Percentiles rank a stretch among this genome's conserved stretches.
phyloP scores from a whole-genome alignment of 176 grass and related monocot genomes.

The Neostapfia colusana region DNA sequence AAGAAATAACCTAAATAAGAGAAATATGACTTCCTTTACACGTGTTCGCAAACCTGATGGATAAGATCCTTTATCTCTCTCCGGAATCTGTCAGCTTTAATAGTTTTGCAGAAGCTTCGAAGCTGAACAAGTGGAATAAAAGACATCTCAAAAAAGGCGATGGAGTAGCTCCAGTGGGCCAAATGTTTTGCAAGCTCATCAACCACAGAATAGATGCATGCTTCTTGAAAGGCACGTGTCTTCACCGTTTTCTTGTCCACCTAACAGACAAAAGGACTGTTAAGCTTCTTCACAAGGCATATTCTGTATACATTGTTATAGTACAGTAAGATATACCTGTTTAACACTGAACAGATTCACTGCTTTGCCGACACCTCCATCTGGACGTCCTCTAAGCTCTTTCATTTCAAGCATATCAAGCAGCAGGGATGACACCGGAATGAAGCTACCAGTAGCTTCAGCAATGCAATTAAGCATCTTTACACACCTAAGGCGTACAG shows the following conservation, averaged over 20 bases:
- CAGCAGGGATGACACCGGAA: constrained; percentile 77
- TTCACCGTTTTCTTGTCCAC: constrained; percentile 94
- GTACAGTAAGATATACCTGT: constrained; percentile 59
- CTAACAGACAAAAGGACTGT: constrained; percentile 41
- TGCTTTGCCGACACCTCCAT: constrained; percentile 84
- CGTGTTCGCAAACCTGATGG: constrained; percentile 62
- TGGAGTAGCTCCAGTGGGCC: constrained; percentile 82
- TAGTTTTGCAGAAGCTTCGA: constrained; percentile 73
- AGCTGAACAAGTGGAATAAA: constrained; percentile 78
- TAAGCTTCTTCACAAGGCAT: constrained; percentile 37
- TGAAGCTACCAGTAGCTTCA: constrained; percentile 64
- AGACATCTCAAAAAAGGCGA: constrained; percentile 82
- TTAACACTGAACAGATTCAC: constrained; percentile 83
- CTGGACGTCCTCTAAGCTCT: constrained; percentile 71
- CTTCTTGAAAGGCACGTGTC: constrained; percentile 93
- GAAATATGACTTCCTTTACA: neutral
- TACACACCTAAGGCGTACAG: constrained; percentile 82
- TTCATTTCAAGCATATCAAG: constrained; percentile 97
- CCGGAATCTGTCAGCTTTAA: constrained; percentile 85
- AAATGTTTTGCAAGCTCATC: constrained; percentile 89
- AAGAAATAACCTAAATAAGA: constrained; percentile 7
- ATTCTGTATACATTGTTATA: constrained; percentile 6
- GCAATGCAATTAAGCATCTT: constrained; percentile 95
- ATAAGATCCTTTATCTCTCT: constrained; percentile 91
- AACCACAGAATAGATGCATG: constrained; percentile 75